Evolutionary conservation across 2,329 filamentous ascomycete species (phyloP).

Genomic region (Alternaria metachromatica): DNA sequence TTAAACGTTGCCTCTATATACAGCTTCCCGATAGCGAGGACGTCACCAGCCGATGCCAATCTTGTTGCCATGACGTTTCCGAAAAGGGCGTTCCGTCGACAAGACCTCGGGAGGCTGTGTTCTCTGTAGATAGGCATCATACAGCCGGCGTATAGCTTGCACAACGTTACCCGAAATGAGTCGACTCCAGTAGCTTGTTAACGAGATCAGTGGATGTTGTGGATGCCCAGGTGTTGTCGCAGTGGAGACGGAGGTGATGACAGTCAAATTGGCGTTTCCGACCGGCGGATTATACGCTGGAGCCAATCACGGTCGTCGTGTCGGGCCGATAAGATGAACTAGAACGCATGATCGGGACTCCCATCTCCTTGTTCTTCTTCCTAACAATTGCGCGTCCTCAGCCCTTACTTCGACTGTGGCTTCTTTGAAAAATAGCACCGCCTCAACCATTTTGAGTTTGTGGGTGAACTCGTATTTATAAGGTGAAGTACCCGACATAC

Average conservation of each 20-base stretch:
- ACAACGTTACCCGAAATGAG: not conserved
- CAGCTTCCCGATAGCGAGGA: not conserved
- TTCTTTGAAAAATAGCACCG: not conserved
- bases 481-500: not conserved
- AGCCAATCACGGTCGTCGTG: not conserved
- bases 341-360: not conserved
- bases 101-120: not conserved
- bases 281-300: not conserved
- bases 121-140: not conserved
- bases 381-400: not conserved
- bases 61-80: not conserved
- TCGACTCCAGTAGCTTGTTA: not conserved
- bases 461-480: not conserved
- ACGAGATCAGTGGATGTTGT: not conserved
- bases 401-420: not conserved
- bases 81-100: not conserved
- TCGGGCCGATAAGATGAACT: not conserved
- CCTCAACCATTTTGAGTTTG: not conserved
- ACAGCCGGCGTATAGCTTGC: not conserved
- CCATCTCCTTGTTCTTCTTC: not conserved
- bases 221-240: not conserved
- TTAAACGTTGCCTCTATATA: not conserved
- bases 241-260: not conserved
- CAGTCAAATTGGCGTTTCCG: not conserved
- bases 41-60: not conserved